Conservation (phyloP, 169 alveolate genomes). For the Pseudocohnilembus persalinus region DNA sequence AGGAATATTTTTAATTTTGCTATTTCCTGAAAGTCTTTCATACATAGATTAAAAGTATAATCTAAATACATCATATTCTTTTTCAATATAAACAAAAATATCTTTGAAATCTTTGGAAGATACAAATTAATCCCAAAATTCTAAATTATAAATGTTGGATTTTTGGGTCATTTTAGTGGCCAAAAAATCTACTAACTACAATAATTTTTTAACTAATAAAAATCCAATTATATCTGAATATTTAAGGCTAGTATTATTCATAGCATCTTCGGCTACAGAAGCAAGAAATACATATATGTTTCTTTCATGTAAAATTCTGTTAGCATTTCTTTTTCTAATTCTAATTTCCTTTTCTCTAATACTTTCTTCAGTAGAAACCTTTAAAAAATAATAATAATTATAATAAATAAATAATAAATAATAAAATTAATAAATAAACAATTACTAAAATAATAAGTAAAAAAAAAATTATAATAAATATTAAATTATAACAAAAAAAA, state of each 20-base stretch:
- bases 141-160: constrained; percentile 31
- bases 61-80: constrained; percentile 47
- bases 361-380: constrained; percentile 28
- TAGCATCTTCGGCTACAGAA: constrained; percentile 53
- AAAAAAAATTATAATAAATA: too few species aligned
- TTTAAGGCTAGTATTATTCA: constrained; percentile 35
- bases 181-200: constrained; percentile 37
- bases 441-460: too few species aligned
- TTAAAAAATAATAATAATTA: neutral
- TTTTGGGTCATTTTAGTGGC: constrained; percentile 19
- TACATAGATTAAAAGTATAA: constrained; percentile 41
- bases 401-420: too few species aligned
- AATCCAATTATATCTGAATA: constrained; percentile 40
- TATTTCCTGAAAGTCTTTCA: constrained; percentile 11
- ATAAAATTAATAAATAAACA: too few species aligned
- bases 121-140: constrained; percentile 47
- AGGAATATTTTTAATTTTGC: neutral
- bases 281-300: constrained; percentile 48
- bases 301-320: constrained; percentile 47
- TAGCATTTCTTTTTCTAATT: constrained; percentile 44
- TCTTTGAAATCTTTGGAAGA: constrained; percentile 42
- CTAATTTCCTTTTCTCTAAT: constrained; percentile 41
- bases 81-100: constrained; percentile 38
- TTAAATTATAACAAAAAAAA: too few species aligned
- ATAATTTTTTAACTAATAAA: constrained; percentile 38